Evolutionary conservation across 169 alveolate species (phyloP).

Genomic region (Cystoisospora suis): DNA sequence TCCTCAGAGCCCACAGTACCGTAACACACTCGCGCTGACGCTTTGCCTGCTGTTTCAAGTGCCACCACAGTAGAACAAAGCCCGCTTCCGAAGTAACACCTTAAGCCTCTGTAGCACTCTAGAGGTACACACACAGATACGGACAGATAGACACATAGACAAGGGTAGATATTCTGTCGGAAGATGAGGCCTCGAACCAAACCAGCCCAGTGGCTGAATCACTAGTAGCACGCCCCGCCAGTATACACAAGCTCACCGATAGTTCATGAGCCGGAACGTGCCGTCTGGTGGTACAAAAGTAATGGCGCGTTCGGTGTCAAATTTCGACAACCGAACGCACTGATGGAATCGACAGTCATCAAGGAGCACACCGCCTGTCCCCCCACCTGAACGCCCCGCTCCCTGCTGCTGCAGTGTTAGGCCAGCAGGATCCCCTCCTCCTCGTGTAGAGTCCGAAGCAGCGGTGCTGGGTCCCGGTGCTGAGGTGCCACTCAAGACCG

Average conservation of each 20-base stretch:
- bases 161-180: background rate
- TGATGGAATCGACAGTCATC: constrained; percentile 82
- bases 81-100: no score
- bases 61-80: no score
- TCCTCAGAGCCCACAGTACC: no score
- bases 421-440: no score
- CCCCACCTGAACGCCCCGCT: background rate
- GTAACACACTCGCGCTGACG: no score
- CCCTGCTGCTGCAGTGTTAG: background rate
- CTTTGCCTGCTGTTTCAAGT: no score
- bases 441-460: no score
- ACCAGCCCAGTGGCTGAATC: no score
- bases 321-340: constrained; percentile 89
- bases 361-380: constrained; percentile 45
- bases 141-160: background rate
- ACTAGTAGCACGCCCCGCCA: no score
- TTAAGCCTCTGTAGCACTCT: background rate
- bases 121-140: background rate
- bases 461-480: no score
- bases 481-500: background rate
- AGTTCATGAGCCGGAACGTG: constrained; percentile 80
- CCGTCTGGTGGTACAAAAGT: constrained; percentile 95
- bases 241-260: no score
- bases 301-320: constrained; percentile 90
- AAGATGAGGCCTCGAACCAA: no score